Base-by-base conservation (phyloP, 352 stramenopile genomes). In the Phytophthora multivora region DNA sequence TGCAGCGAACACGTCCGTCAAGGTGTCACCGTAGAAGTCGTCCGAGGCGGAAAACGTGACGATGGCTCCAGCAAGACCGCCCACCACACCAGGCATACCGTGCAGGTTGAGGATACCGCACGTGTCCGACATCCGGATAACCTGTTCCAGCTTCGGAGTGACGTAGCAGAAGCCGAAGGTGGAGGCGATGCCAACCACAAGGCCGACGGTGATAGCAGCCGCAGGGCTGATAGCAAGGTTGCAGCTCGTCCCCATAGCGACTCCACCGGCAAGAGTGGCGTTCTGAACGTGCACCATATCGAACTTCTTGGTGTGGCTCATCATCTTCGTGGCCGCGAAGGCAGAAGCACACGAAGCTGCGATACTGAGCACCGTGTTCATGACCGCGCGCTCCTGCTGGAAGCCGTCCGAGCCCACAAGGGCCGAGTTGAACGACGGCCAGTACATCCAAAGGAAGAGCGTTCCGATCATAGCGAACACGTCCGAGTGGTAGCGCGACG, bases 361-460 rank as follows among this genome's bases (percentile, higher is more conserved):
- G 33, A 96, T 87, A 16, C 81, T 84, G 18, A 95, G 69, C 8
- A 95, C 63, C 2, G 88, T 96, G 69, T 92, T 85, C 55, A 95
- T 75, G 26, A 95, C 58, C 10, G 77, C 86, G 9, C 73, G 76
- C 18, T 91, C 76, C 51, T 96, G 80, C 39, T 88, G 81, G 51
- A 86, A 90, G 5, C 71, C 77, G 1, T 80, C 69, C 0, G 58
- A 56, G 7, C 66, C 71, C 23, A 91, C 85, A 8, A 93, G 66
- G 19, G 86, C 86, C 1, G 78, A 71, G 46, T 95, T 93, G 75
- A 96, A 96, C 6, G 74, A 90, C 18, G 88, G 86, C 88, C 88
- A 96, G 63, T 87, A 96, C 67, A 94, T 90, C 88, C 88, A 96
- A 35, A 95, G 62, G 51, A 95, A 88, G 12, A 92, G 77, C 25